Evolutionary conservation across 2,329 filamentous ascomycete genomes (phyloP).

Genomic region (Pseudopithomyces chartarum): DNA sequence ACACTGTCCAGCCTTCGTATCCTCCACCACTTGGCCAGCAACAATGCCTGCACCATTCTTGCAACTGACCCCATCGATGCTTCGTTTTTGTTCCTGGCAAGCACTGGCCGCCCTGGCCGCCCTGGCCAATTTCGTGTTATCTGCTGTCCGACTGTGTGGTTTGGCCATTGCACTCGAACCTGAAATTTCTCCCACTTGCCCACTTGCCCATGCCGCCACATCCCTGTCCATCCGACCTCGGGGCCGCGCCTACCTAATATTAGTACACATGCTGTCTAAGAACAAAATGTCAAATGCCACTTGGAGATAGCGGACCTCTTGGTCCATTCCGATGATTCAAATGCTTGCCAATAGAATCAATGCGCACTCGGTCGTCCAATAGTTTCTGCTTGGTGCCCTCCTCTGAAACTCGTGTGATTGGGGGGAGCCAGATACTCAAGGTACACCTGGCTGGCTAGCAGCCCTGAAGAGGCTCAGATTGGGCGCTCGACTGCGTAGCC

Average conservation of each 20-base stretch:
- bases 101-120: neutral
- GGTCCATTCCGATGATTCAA: neutral
- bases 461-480: no score
- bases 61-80: neutral
- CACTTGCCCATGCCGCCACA: neutral
- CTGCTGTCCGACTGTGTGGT: neutral
- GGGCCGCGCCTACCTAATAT: neutral
- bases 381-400: no score
- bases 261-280: conserved; percentile 4
- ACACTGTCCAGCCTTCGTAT: neutral
- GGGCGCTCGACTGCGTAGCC: no score
- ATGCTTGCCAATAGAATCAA: no score
- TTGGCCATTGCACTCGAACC: neutral
- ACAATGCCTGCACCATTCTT: neutral
- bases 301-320: neutral
- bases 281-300: neutral
- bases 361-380: no score
- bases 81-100: neutral
- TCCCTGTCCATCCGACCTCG: conserved; percentile 1
- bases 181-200: neutral
- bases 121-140: neutral
- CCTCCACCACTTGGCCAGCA: neutral
- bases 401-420: no score
- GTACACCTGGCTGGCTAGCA: no score
- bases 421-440: no score